Evolutionary conservation across 495 filamentous ascomycete species (phyloP), one percentile per base, ranked within the genome.

Genomic region (Talaromyces nanjingensis): DNA sequence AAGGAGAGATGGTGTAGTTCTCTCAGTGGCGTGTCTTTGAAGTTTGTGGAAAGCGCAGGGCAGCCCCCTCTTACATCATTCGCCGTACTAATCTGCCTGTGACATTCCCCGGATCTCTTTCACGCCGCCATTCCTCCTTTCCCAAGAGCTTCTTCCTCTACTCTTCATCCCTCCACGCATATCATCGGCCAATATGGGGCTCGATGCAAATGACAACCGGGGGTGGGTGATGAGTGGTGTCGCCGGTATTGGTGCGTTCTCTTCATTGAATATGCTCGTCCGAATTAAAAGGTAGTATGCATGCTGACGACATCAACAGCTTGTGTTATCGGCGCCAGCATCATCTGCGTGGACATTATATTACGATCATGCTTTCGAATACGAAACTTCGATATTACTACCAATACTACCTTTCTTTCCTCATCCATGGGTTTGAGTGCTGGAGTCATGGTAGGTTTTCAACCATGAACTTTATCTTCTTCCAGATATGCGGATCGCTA

Each of bases 211-310:
- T 74, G 93, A 98, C 76, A 86, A 88, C 25, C 84, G 91, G 67
- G 94, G 96, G 64, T 98, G 94, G 94, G 87, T 97, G 55, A 89
- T 98, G 89, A 88, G 88, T 68, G 82, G 81, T 54, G 83, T 92
- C 68, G 96, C 92, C 70, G 94, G 92, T 53, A 79, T 91, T 34
- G 93, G 85, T 87, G 71, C 70, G 84, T 74, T 45, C 61, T 47
- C 18, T 54, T 18, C 31, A 12, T 12, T 60, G 31, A 45, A 20
- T 20, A 8, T 18, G 18, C 18, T 42, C 14, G 4, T 49, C 8
- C 33, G 33, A 12, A 12, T 37, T 37, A 8, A 37, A 12, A 12
- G n/a, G 5, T 45, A 11, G n/a, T 49, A 37, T 52, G 25, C 63
- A 64, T 29, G 39, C 18, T 56, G 24, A 56, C 22, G 45, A 54